These are phyloP conservation scores for Miamiensis avidus DNA, from an alignment of 169 alveolate genomes.

Conservation along the genomic window DNA sequence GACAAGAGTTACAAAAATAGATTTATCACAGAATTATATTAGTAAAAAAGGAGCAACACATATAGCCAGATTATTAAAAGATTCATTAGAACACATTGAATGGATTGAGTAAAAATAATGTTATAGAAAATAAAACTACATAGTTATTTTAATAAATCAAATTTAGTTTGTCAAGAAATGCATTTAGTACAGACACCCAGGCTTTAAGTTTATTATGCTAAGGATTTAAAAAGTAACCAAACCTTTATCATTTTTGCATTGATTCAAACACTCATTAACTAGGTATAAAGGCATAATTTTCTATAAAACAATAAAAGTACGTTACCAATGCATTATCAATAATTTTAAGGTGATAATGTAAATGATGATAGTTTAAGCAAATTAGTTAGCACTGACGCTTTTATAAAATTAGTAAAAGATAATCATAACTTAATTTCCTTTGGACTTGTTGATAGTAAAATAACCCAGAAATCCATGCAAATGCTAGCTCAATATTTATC, in stretches of 20 bases:
- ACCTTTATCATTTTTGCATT: neutral
- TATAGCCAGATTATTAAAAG: neutral
- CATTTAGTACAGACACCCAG: neutral
- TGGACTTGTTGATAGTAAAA: neutral
- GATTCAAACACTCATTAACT: neutral
- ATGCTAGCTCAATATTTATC: neutral
- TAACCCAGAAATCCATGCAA: neutral
- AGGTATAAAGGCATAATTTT: no score
- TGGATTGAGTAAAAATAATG: neutral
- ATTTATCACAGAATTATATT: no score
- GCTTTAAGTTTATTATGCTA: neutral
- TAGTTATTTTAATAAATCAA: no score
- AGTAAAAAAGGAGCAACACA: neutral
- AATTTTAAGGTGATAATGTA: neutral
- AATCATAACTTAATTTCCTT: neutral
- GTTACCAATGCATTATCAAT: no score
- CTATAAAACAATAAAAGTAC: no score
- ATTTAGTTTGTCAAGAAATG: neutral
- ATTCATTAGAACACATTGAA: neutral
- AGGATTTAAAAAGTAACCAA: neutral
- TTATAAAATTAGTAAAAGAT: neutral
- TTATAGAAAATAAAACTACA: neutral
- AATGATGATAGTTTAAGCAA: neutral
- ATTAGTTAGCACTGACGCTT: neutral
- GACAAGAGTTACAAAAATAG: neutral